Conservation (phyloP, 1,284 basidiomycete genomes). For the Rhodotorula sp. region DNA sequence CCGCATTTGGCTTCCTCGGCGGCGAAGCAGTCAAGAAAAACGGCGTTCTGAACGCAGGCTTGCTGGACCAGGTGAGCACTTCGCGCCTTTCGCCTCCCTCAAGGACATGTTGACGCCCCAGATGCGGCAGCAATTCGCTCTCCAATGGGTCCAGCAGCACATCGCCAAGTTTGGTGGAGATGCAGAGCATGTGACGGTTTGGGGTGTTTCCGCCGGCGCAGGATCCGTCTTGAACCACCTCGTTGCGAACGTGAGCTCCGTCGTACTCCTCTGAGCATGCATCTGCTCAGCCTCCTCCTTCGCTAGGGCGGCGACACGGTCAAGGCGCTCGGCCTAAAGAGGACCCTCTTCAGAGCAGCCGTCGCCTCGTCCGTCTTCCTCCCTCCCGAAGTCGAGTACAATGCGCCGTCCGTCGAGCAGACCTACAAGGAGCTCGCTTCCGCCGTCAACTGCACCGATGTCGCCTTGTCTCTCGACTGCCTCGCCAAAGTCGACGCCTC, state of each 20-base stretch:
- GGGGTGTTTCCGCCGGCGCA: slow-evolving; percentile 2
- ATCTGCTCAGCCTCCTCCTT: no score
- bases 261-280: no score
- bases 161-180: slow-evolving; percentile 2
- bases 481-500: not conserved
- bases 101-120: not conserved
- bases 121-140: not conserved
- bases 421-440: not conserved
- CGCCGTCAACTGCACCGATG: not conserved
- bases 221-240: not conserved
- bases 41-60: not conserved
- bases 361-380: not conserved
- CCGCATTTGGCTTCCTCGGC: slow-evolving; percentile 1
- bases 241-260: not conserved
- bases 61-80: slow-evolving; percentile 1
- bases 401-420: not conserved
- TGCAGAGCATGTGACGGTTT: not conserved
- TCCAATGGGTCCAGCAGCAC: slow-evolving; percentile 7
- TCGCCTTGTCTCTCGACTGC: not conserved
- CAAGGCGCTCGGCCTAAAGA: not conserved
- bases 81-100: no score
- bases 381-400: not conserved
- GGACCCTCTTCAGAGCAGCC: not conserved
- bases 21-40: not conserved
- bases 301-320: slow-evolving; percentile 1